A percentile compares a stretch with the other conserved stretches of the same genome.
Conservation (phyloP, 148 eudicot species). For the Camellia lanceoleosa region DNA sequence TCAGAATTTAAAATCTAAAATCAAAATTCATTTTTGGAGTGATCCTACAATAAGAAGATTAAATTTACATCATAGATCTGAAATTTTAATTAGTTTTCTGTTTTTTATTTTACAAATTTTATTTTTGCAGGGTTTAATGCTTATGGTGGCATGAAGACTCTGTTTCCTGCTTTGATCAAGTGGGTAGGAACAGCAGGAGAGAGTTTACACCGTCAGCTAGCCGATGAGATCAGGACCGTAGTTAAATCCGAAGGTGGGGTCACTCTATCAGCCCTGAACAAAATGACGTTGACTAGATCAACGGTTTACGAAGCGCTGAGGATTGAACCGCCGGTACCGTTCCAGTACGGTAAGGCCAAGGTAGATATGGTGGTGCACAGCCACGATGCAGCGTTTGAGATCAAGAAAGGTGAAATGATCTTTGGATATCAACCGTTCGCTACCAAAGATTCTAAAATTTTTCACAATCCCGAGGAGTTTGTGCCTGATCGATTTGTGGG, state of each 20-base stretch:
- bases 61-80: no score
- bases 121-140: constrained; percentile 57
- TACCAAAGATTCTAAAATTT: constrained; percentile 49
- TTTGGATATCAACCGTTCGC: constrained; percentile 62
- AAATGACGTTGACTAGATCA: constrained; percentile 53
- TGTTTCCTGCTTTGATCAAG: constrained; percentile 47
- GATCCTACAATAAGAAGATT: no score
- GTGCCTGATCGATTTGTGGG: constrained; percentile 54
- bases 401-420: constrained; percentile 58
- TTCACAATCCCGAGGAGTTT: constrained; percentile 43
- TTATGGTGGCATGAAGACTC: constrained; percentile 48
- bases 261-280: constrained; percentile 36
- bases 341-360: constrained; percentile 55
- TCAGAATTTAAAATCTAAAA: no score
- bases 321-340: constrained; percentile 56
- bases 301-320: constrained; percentile 52
- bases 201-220: constrained; percentile 41
- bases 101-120: background rate
- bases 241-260: constrained; percentile 43
- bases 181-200: constrained; percentile 54
- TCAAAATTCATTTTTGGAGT: no score
- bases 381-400: constrained; percentile 43
- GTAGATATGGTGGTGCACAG: constrained; percentile 40
- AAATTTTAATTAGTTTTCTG: no score
- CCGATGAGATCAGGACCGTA: constrained; percentile 43